Conservation (phyloP, 108 stramenopile species). For the Nitzschia putrida region DNA sequence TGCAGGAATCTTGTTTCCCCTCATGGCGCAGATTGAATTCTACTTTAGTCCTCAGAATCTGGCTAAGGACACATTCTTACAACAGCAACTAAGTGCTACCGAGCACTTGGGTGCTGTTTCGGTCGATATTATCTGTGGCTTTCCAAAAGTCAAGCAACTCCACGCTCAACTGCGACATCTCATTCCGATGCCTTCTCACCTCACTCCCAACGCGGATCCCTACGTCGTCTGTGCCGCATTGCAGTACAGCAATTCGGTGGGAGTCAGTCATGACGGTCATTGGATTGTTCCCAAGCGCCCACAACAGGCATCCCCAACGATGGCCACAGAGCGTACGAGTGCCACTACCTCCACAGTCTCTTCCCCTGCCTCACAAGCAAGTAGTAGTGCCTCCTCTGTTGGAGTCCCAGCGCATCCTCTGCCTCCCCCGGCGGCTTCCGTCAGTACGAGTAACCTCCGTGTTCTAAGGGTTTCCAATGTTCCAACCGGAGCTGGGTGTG, state of each 20-base stretch:
- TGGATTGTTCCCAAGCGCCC: conserved; percentile 48
- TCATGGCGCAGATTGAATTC: conserved; percentile 55
- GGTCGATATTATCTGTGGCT: conserved; percentile 51
- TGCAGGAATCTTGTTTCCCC: conserved; percentile 4
- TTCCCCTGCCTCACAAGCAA: conserved; percentile 20
- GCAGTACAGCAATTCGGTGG: conserved; percentile 42
- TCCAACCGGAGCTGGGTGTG: too few species aligned
- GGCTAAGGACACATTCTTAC: conserved; percentile 53
- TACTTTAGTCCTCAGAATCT: conserved; percentile 68
- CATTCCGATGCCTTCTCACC: background rate
- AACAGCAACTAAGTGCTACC: conserved; percentile 40
- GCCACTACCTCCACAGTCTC: conserved; percentile 12
- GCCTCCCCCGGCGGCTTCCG: conserved; percentile 1
- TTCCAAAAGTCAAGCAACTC: conserved; percentile 61
- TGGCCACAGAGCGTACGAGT: background rate
- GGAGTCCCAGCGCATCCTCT: conserved; percentile 19
- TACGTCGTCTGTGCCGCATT: conserved; percentile 40
- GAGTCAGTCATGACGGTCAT: conserved; percentile 48
- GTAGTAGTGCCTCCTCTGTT: background rate
- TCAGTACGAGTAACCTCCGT: background rate
- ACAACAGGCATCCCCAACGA: background rate
- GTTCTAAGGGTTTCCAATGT: too few species aligned
- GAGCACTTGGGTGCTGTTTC: conserved; percentile 50
- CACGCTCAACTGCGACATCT: conserved; percentile 18
- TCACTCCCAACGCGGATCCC: conserved; percentile 35